These are phyloP conservation scores for Lipomyces orientalis DNA, from an alignment of 805 yeast species.

Conservation along the genomic window DNA sequence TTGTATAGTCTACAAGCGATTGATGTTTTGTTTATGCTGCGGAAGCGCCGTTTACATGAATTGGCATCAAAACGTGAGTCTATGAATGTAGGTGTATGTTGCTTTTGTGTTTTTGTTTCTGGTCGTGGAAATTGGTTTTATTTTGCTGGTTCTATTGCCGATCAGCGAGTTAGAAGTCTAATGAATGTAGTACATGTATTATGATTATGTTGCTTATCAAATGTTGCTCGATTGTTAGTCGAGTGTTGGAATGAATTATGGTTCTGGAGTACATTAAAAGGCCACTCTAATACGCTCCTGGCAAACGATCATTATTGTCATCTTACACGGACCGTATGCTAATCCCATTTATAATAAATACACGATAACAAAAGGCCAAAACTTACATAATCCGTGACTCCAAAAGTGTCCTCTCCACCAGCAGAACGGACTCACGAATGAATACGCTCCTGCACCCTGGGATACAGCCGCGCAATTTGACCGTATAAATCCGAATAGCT, in stretches of 20 bases:
- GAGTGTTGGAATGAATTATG: too few relatives aligned
- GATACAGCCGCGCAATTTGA: constrained; percentile 67
- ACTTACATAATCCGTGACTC: not conserved
- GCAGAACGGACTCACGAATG: constrained; percentile 5
- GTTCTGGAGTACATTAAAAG: too few relatives aligned
- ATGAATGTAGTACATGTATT: too few relatives aligned
- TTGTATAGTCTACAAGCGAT: not conserved
- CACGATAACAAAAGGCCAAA: not conserved
- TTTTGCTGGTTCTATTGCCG: too few relatives aligned
- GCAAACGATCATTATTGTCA: too few relatives aligned
- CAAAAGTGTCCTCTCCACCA: not conserved
- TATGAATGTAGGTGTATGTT: not conserved
- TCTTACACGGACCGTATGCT: not conserved
- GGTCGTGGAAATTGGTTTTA: not conserved
- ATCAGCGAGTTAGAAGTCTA: not conserved
- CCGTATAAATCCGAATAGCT: constrained; percentile 73
- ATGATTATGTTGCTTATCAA: too few relatives aligned
- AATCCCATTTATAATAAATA: not conserved
- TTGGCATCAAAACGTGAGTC: too few relatives aligned
- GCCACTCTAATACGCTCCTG: too few relatives aligned
- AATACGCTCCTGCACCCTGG: constrained; percentile 66
- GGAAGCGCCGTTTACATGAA: not conserved
- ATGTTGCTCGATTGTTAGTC: too few relatives aligned
- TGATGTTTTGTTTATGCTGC: not conserved
- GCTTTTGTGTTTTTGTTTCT: not conserved